Evolutionary conservation across 106 monocot genomes (phyloP), one percentile per base, ranked within the genome.

Genomic region (Allium cepa): DNA sequence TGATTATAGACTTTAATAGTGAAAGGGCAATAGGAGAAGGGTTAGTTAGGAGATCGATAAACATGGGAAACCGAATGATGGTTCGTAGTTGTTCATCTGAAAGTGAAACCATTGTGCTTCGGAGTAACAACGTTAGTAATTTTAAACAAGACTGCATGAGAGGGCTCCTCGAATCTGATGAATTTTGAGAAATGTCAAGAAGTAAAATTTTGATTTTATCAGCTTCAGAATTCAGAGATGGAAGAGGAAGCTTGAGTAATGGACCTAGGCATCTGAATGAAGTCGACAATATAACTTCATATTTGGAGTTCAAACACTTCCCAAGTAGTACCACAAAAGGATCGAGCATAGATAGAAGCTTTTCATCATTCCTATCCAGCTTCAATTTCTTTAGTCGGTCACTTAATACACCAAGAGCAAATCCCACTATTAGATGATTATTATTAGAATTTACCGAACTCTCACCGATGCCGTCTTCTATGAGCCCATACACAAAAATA

Each of bases 21-120:
- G 97, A 97, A 12, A 97, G 75, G n/a, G 89, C 92, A 65, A 90
- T 50, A 45, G 82, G 84, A 11, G 97, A 97, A 68, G 97, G 97
- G 17, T 77, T 83, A 28, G 78, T 75, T 69, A 89, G 84, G 13
- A 97, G 66, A 79, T 97, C 97, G 27, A 92, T 71, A 77, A 92
- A 92, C 26, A 92, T 45, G 10, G 92, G 97, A 68, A 84, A 88
- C 65, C 86, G 88, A 72, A 92, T 72, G 52, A 97, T 67, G 79
- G 82, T 78, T 61, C 67, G 82, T 4, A 97, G 78, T 57, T 97
- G 80, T 78, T 80, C 82, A 69, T 87, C 56, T 64, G 92, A 90
- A 47, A 97, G 76, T 26, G 92, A 82, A 68, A 89, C 87, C 55
- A 53, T 84, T 28, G 81, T 77, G 27, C 80, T 81, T 45, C 69